Evolutionary conservation across 2,329 filamentous ascomycete species (phyloP), one percentile per base, ranked within the genome.

Genomic region (Xylariales sp.): DNA sequence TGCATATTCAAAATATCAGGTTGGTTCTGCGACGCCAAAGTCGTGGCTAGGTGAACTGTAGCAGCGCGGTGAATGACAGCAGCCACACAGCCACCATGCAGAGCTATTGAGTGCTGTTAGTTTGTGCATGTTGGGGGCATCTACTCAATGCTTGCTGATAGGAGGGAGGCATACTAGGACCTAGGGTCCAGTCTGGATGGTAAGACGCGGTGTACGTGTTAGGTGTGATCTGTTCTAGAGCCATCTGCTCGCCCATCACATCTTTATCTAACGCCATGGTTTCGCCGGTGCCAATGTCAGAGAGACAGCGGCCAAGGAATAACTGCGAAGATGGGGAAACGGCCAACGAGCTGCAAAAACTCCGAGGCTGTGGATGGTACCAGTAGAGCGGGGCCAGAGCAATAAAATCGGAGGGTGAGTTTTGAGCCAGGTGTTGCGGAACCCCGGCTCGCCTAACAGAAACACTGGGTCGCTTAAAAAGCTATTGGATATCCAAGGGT

Each of bases 1-100:
- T 51, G 49, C n/a, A 53, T 23, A 8, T 40, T 50, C 3, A 51
- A 24, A 3, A 51, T 38, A 17, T 53, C 40, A 6, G 47, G 45
- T 17, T 53, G 50, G 19, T 45, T 42, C 25, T 35, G 32, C 5
- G 38, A 31, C 3, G 25, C 38, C 5, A 42, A 19, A 5, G n/a
- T 20, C 2, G 25, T 41, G 5, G 16, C 10, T 15, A 53, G 37
- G 27, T 51, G 45, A 2, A 40, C 49, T 7, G 25, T 15, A n/a
- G 40, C 40, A 6, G 43, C 33, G 29, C 33, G 33, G 11, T 50
- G 40, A 16, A 52, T 41, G 5, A 42, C 27, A 7, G 49, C 47
- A 17, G 49, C 46, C 1, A 49, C 27, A 20, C 27, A 37, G 1
- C 50, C 47, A 4, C 50, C 50, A 15, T 44, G 39, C 2, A 51